Conservation (phyloP, 2,329 filamentous ascomycete genomes). For the Metarhizium rileyi region DNA sequence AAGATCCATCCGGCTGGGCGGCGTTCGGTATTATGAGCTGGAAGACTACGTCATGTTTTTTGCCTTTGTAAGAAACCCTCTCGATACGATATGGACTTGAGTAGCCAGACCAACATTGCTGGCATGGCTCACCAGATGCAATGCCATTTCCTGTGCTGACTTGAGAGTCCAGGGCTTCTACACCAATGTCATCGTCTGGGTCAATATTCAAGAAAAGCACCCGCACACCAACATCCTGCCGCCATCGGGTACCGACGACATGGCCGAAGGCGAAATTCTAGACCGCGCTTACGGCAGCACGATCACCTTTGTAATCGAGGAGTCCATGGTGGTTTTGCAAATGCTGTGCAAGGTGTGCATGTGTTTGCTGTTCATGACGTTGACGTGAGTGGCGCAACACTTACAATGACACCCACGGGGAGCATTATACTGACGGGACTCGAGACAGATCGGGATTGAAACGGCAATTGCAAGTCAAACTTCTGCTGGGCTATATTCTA, state of each 20-base stretch:
- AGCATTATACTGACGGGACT: background rate
- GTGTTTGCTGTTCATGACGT: constrained; percentile 4
- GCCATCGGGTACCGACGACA: constrained; percentile 1
- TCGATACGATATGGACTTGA: background rate
- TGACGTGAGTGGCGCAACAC: constrained; percentile 1
- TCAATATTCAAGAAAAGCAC: constrained; percentile 5
- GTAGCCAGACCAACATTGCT: no score
- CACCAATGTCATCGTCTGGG: constrained; percentile 7
- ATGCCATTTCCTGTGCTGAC: background rate
- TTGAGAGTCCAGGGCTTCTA: background rate
- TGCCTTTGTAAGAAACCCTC: constrained; percentile 4
- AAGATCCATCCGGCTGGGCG: constrained; percentile 2
- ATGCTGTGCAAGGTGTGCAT: constrained; percentile 7
- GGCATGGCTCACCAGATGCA: no score
- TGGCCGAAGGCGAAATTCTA: background rate
- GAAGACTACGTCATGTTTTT: constrained; percentile 5
- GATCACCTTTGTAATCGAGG: constrained; percentile 4
- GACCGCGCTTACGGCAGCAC: constrained; percentile 5
- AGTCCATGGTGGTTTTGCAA: constrained; percentile 6
- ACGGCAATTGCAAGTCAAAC: constrained; percentile 2
- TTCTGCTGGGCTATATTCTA: constrained; percentile 1
- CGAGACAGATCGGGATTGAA: constrained; percentile 1
- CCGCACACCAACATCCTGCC: constrained; percentile 5
- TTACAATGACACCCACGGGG: background rate
- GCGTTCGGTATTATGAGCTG: background rate